Evolutionary conservation across 495 filamentous ascomycete species (phyloP).

Genomic region (Penicillium arizonense): DNA sequence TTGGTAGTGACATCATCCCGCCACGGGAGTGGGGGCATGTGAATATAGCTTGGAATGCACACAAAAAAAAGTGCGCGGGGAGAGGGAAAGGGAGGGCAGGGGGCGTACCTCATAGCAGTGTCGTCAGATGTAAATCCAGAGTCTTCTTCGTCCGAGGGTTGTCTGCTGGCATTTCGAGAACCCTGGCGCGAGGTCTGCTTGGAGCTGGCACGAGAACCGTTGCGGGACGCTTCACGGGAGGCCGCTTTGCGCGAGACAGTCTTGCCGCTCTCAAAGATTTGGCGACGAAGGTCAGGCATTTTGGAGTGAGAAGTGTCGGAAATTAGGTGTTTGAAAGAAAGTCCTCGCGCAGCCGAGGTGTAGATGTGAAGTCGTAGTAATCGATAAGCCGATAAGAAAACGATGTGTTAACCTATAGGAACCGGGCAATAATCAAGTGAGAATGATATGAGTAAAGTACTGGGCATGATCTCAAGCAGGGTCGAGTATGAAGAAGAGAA

Average conservation of each 20-base stretch:
- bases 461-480: conserved; percentile 3
- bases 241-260: conserved; percentile 89
- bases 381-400: conserved; percentile 1
- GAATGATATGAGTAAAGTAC: conserved; percentile 4
- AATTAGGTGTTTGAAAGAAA: conserved; percentile 8
- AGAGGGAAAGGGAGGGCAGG: conserved; percentile 5
- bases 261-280: conserved; percentile 80
- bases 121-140: conserved; percentile 62
- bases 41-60: conserved; percentile 14
- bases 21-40: conserved; percentile 23
- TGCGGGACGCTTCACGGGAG: conserved; percentile 64
- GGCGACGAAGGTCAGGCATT: conserved; percentile 67
- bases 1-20: conserved; percentile 39
- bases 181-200: conserved; percentile 60
- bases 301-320: conserved; percentile 9
- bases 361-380: background rate
- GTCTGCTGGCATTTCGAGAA: conserved; percentile 55
- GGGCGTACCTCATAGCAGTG: conserved; percentile 63
- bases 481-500: background rate
- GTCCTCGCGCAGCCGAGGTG: background rate
- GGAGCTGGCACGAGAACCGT: conserved; percentile 62
- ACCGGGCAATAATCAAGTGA: conserved; percentile 22
- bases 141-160: conserved; percentile 78
- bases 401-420: conserved; percentile 27
- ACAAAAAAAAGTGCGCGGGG: conserved; percentile 8